Evolutionary conservation across 768 basidiomycete genomes (phyloP).

Genomic region (Mycena kentingensis): DNA sequence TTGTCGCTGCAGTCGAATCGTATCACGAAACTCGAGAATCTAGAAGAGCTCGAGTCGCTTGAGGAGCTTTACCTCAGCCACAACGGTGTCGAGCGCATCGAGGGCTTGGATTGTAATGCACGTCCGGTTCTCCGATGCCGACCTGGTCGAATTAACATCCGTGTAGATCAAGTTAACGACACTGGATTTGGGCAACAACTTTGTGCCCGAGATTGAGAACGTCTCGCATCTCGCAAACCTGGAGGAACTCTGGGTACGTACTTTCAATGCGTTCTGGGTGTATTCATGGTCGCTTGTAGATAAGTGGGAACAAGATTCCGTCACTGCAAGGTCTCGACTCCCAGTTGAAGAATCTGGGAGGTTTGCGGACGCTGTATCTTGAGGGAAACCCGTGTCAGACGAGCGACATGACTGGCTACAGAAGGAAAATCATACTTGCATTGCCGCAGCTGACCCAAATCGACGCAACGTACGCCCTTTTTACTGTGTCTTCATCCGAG

Average conservation of each 20-base stretch:
- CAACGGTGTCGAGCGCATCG: conserved; percentile 82
- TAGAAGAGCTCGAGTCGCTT: conserved; percentile 70
- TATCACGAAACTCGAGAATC: conserved; percentile 81
- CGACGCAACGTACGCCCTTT: conserved; percentile 83
- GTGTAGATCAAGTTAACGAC: conserved; percentile 69
- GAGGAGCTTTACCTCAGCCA: conserved; percentile 94
- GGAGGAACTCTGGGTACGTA: conserved; percentile 94
- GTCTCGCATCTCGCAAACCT: conserved; percentile 72
- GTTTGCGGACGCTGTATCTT: conserved; percentile 87
- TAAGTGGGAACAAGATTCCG: conserved; percentile 85
- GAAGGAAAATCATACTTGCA: conserved; percentile 86
- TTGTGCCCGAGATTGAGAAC: conserved; percentile 77
- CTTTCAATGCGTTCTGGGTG: too few species aligned
- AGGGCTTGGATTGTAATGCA: conserved; percentile 86
- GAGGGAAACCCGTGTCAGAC: conserved; percentile 93
- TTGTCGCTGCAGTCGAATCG: conserved; percentile 93
- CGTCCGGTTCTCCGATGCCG: conserved; percentile 24
- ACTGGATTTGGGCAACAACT: conserved; percentile 87
- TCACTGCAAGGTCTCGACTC: conserved; percentile 67
- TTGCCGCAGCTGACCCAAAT: conserved; percentile 91
- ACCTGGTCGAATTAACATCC: neutral
- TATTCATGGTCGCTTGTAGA: too few species aligned
- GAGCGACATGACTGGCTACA: conserved; percentile 73
- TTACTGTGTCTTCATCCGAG: neutral
- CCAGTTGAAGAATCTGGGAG: conserved; percentile 59